These are phyloP conservation scores for Pulicaria dysenterica DNA, from an alignment of 129 eudicot genomes.

Conservation along the genomic window DNA sequence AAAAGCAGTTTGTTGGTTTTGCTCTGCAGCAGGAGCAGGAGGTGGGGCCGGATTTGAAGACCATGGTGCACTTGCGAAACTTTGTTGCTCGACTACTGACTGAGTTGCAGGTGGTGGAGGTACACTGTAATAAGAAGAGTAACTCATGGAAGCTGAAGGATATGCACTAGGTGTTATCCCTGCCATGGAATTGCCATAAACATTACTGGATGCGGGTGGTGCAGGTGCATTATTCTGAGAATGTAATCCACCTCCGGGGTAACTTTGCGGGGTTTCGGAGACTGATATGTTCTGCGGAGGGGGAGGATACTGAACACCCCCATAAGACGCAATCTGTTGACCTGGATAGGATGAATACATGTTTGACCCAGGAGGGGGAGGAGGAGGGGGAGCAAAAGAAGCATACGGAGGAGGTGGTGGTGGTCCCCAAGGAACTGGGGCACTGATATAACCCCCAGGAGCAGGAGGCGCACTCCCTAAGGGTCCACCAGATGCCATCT, in stretches of 20 bases:
- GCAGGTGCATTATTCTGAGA: constrained; percentile 53
- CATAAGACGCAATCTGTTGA: constrained; percentile 59
- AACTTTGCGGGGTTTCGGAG: constrained; percentile 46
- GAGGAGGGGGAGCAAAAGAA: constrained; percentile 59
- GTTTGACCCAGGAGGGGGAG: constrained; percentile 65
- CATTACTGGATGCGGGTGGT: constrained; percentile 47
- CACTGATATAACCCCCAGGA: constrained; percentile 59
- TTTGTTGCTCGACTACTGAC: constrained; percentile 48
- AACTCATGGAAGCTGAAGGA: constrained; percentile 52
- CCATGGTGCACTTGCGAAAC: constrained; percentile 68
- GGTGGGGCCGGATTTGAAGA: constrained; percentile 47
- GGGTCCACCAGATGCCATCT: constrained; percentile 68
- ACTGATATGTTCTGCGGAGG: constrained; percentile 45
- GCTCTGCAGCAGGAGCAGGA: constrained; percentile 55
- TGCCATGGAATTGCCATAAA: constrained; percentile 52
- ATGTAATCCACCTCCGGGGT: constrained; percentile 56
- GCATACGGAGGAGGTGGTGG: constrained; percentile 69
- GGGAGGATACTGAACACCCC: constrained; percentile 57
- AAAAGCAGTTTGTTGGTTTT: constrained; percentile 44
- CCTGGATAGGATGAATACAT: constrained; percentile 55
- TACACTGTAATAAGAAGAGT: constrained; percentile 56
- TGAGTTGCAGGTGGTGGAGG: constrained; percentile 65
- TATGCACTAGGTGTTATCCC: constrained; percentile 54
- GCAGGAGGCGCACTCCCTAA: constrained; percentile 68
- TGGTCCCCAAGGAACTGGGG: constrained; percentile 82